Evolutionary conservation across 2,329 filamentous ascomycete species (phyloP).

Genomic region (Aspergillus niger): DNA sequence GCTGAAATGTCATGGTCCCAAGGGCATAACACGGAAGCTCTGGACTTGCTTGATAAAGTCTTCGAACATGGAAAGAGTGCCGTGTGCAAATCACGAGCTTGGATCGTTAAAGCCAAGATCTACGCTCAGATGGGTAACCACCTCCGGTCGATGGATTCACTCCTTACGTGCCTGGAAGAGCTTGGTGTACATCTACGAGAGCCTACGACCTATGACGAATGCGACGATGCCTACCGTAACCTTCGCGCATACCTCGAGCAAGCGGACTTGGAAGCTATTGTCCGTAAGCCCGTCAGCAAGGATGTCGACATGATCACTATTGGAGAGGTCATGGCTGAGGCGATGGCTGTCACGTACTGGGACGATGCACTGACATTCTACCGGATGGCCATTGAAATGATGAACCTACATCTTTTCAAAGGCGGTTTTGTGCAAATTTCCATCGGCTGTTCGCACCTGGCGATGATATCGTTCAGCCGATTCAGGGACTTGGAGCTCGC

Average conservation of each 20-base stretch:
- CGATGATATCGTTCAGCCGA: constrained; percentile 57
- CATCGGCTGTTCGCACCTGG: constrained; percentile 61
- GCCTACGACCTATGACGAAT: constrained; percentile 71
- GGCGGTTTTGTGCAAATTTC: constrained; percentile 61
- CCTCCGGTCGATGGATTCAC: constrained; percentile 65
- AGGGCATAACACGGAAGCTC: constrained; percentile 68
- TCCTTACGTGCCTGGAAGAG: constrained; percentile 70
- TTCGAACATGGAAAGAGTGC: constrained; percentile 70
- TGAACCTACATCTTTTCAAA: constrained; percentile 56
- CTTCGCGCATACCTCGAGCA: constrained; percentile 62
- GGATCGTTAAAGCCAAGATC: constrained; percentile 79
- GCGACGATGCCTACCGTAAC: constrained; percentile 71
- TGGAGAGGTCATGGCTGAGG: constrained; percentile 59
- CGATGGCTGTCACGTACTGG: constrained; percentile 63
- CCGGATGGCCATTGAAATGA: constrained; percentile 59
- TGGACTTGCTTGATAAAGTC: constrained; percentile 67
- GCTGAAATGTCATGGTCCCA: constrained; percentile 84
- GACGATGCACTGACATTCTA: constrained; percentile 62
- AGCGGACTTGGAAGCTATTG: constrained; percentile 52
- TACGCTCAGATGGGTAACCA: constrained; percentile 74
- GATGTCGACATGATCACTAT: constrained; percentile 48
- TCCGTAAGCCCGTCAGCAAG: constrained; percentile 44
- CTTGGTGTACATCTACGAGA: constrained; percentile 68
- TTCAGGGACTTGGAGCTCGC: constrained; percentile 61
- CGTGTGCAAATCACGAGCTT: constrained; percentile 80